Evolutionary conservation across 345 rosid species (phyloP).

Genomic region (Lepidium sativum): DNA sequence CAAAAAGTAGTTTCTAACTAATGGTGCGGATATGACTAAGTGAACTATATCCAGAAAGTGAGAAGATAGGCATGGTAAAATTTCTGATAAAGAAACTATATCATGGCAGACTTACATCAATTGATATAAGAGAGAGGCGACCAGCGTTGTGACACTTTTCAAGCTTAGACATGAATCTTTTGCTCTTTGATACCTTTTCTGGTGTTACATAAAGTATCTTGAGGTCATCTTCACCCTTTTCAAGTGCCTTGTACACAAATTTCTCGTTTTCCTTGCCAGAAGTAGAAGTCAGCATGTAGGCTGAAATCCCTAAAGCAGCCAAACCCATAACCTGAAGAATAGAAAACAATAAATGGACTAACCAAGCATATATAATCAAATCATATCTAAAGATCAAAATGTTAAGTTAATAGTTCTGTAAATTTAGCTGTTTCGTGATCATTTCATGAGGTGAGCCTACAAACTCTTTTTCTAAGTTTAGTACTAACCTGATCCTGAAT

Average conservation of each 20-base stretch:
- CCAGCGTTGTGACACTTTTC: conserved; percentile 78
- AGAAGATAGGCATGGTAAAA: not conserved
- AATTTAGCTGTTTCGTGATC: not conserved
- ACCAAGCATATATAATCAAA: not conserved
- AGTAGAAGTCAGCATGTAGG: conserved; percentile 75
- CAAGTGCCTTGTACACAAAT: conserved; percentile 81
- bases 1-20: not conserved
- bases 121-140: conserved; percentile 68
- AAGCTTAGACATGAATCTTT: conserved; percentile 97
- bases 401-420: not conserved
- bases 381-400: not conserved
- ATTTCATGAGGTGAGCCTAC: not conserved
- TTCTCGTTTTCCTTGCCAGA: conserved; percentile 86
- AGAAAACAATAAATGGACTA: not conserved
- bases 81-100: not conserved
- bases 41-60: not conserved
- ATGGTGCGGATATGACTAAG: not conserved
- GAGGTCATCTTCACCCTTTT: conserved; percentile 77
- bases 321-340: conserved; percentile 79
- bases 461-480: not conserved
- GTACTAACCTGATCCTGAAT: conserved; percentile 85
- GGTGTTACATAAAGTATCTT: conserved; percentile 90
- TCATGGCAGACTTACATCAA: conserved; percentile 58
- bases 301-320: conserved; percentile 77
- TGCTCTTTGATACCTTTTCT: conserved; percentile 94